phyloP scores from a whole-genome alignment of 345 rosid species.

The Eucalyptus sp. region DNA sequence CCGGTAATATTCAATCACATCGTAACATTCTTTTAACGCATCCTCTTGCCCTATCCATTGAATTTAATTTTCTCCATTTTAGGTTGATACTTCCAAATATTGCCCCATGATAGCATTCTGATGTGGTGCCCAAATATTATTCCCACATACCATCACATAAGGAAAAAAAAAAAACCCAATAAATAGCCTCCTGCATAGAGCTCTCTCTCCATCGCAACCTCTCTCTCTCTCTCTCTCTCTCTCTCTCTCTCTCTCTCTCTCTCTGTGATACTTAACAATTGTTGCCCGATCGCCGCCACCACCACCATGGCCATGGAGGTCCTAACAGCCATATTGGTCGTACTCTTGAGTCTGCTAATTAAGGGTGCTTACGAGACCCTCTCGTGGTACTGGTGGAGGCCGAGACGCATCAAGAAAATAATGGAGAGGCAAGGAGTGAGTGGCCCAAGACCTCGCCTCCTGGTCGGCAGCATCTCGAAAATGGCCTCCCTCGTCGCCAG shows the following conservation, averaged over 20 bases:
- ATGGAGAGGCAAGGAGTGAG: conserved; percentile 86
- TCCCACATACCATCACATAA: no score
- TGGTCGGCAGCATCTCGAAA: conserved; percentile 74
- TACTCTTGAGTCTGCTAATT: conserved; percentile 9
- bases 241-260: neutral
- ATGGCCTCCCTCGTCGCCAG: conserved; percentile 43
- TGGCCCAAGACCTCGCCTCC: conserved; percentile 68
- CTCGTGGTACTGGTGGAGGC: conserved; percentile 59
- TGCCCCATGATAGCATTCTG: no score
- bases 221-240: neutral
- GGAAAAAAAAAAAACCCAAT: neutral
- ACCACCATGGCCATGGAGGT: neutral
- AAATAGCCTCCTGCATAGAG: neutral
- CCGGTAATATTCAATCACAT: no score
- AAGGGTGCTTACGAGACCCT: conserved; percentile 39
- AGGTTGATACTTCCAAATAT: no score
- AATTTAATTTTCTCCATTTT: no score
- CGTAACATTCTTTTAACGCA: no score
- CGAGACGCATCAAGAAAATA: conserved; percentile 58
- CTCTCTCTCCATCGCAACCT: neutral
- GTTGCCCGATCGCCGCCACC: neutral
- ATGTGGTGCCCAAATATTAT: no score
- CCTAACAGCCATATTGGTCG: conserved; percentile 1
- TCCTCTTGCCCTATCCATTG: no score
- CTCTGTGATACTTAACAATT: neutral